These are phyloP conservation scores for Emiliania huxleyi DNA, from an alignment of 78 protist species.

Conservation along the genomic window DNA sequence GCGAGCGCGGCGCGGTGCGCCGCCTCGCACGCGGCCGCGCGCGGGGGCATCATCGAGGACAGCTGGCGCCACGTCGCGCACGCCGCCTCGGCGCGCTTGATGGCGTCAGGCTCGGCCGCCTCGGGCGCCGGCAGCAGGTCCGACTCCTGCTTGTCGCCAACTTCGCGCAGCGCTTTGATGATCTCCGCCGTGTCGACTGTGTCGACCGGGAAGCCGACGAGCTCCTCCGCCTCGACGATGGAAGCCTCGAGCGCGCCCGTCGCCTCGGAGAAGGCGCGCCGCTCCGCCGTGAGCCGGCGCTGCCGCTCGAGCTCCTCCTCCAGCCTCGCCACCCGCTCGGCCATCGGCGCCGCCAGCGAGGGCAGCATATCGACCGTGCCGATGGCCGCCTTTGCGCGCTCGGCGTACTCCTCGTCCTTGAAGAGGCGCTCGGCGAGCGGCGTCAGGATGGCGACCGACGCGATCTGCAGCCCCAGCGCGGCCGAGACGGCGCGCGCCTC, in stretches of 20 bases:
- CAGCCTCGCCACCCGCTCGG: background rate
- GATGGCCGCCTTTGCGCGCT: background rate
- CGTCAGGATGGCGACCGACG: background rate
- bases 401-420: background rate
- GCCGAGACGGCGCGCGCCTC: background rate
- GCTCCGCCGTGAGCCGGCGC: background rate
- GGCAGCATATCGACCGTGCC: background rate
- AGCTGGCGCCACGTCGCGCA: background rate
- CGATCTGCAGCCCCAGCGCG: background rate
- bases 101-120: background rate
- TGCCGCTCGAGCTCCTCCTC: constrained; percentile 16
- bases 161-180: background rate
- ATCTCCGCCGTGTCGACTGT: background rate
- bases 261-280: background rate
- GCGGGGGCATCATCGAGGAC: background rate
- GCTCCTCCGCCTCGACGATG: background rate
- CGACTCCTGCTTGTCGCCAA: background rate
- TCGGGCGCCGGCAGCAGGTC: background rate
- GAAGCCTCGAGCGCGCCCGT: background rate
- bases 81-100: background rate
- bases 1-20: constrained; percentile 1
- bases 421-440: background rate
- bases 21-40: background rate
- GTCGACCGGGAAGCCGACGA: background rate
- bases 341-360: background rate